Evolutionary conservation across 2,329 filamentous ascomycete species (phyloP).

Genomic region (Trichoderma afroharzianum): DNA sequence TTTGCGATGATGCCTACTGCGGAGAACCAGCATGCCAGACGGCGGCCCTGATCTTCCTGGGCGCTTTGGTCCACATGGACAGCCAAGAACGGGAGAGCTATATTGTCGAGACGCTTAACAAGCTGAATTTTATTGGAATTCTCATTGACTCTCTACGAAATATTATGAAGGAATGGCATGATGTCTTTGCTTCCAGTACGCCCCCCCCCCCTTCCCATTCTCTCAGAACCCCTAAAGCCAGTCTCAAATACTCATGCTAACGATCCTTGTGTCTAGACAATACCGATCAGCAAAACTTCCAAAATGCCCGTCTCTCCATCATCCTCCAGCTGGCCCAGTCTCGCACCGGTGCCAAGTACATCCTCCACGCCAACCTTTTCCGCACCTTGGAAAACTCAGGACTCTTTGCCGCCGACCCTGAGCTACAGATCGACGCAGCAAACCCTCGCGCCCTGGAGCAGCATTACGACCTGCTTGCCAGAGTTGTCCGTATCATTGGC

Average conservation of each 20-base stretch:
- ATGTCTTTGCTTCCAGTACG: conserved; percentile 52
- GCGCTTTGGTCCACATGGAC: conserved; percentile 70
- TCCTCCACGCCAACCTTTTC: conserved; percentile 89
- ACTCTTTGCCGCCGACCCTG: conserved; percentile 87
- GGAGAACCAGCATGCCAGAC: conserved; percentile 79
- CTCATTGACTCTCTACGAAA: conserved; percentile 82
- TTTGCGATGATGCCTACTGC: conserved; percentile 90
- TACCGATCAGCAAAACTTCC: conserved; percentile 47
- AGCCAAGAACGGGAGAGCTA: conserved; percentile 67
- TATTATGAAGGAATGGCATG: conserved; percentile 69
- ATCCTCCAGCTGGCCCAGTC: conserved; percentile 82
- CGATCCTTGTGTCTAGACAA: conserved; percentile 31
- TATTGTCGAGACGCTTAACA: conserved; percentile 74
- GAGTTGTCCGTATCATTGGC: conserved; percentile 76
- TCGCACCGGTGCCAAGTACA: conserved; percentile 74
- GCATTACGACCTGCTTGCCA: conserved; percentile 80
- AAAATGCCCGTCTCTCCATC: conserved; percentile 73
- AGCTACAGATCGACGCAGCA: conserved; percentile 76
- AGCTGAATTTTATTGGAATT: conserved; percentile 86
- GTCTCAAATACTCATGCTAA: background rate
- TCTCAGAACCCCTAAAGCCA: background rate
- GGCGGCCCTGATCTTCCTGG: conserved; percentile 80
- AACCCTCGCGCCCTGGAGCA: conserved; percentile 68
- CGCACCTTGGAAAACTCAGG: conserved; percentile 73
- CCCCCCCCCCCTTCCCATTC: conserved; percentile 4